Evolutionary conservation across 2,329 filamentous ascomycete species (phyloP).

Genomic region (Anthostomella pinea): DNA sequence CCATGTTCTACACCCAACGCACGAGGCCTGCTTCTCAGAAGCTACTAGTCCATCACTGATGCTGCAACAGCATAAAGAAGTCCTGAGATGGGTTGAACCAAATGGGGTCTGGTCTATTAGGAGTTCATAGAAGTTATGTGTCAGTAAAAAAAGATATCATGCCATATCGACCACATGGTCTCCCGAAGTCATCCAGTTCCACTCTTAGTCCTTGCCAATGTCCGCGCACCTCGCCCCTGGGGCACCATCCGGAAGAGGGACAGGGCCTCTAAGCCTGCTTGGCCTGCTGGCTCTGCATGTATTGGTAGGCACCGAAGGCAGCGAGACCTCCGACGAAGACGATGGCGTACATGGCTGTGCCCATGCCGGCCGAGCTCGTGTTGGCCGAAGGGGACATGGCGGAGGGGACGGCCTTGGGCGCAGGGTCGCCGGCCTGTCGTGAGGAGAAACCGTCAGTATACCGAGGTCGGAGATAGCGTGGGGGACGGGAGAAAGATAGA

Average conservation of each 20-base stretch:
- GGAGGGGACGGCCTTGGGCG: conserved; percentile 58
- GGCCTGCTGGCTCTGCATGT: conserved; percentile 62
- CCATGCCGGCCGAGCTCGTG: conserved; percentile 55
- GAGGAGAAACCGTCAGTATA: conserved; percentile 24
- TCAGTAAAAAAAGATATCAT: conserved; percentile 14
- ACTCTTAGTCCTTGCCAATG: conserved; percentile 7
- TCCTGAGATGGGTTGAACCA: conserved; percentile 11
- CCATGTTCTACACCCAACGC: no score
- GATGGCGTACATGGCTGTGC: conserved; percentile 78
- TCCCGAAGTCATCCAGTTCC: conserved; percentile 10
- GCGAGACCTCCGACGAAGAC: conserved; percentile 72
- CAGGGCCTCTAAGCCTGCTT: conserved; percentile 24
- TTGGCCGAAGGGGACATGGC: conserved; percentile 49
- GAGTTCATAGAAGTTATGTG: conserved; percentile 20
- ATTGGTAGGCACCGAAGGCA: conserved; percentile 83
- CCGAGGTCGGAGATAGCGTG: not conserved
- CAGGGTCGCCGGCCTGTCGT: conserved; percentile 76
- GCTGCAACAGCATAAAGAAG: no score
- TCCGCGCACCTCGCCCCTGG: no score
- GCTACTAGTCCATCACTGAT: no score
- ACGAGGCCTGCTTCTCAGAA: no score
- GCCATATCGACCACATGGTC: conserved; percentile 16
- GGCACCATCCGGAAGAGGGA: conserved; percentile 1
- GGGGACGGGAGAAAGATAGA: conserved; percentile 5
- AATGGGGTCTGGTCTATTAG: conserved; percentile 22